Conservation (phyloP, 2,329 filamentous ascomycete genomes). For the Venturia effusa region DNA sequence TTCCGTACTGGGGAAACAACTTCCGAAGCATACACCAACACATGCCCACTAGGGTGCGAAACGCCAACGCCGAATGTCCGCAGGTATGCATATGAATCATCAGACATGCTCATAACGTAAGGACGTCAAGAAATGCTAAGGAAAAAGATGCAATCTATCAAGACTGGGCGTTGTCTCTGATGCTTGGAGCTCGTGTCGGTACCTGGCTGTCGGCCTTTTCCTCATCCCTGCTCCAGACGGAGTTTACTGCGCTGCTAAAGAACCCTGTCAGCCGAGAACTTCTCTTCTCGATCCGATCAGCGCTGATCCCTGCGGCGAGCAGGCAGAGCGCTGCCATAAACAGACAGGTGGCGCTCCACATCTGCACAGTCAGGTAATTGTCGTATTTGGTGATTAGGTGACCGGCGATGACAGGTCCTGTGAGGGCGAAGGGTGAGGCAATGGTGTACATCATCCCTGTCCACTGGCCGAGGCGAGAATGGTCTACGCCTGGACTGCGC, state of each 20-base stretch:
- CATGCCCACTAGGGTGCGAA: background rate
- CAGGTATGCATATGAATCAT: background rate
- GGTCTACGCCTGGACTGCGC: constrained; percentile 16
- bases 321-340: constrained; percentile 32
- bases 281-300: background rate
- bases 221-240: background rate
- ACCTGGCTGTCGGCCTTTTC: background rate
- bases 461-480: constrained; percentile 39
- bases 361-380: constrained; percentile 34
- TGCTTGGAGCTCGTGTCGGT: background rate
- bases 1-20: too few species aligned
- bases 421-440: constrained; percentile 33
- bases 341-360: constrained; percentile 35
- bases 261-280: background rate
- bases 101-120: background rate
- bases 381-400: constrained; percentile 32
- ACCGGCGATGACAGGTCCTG: constrained; percentile 37
- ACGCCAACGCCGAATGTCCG: background rate
- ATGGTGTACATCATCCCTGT: constrained; percentile 42
- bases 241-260: background rate
- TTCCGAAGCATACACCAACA: too few species aligned
- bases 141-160: background rate
- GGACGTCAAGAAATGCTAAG: background rate
- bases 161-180: background rate
- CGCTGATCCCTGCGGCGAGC: constrained; percentile 13